A percentile compares a stretch with the other conserved stretches of the same genome.
Evolutionary conservation across 169 alveolate genomes (phyloP).

Genomic region (Theileria equi): DNA sequence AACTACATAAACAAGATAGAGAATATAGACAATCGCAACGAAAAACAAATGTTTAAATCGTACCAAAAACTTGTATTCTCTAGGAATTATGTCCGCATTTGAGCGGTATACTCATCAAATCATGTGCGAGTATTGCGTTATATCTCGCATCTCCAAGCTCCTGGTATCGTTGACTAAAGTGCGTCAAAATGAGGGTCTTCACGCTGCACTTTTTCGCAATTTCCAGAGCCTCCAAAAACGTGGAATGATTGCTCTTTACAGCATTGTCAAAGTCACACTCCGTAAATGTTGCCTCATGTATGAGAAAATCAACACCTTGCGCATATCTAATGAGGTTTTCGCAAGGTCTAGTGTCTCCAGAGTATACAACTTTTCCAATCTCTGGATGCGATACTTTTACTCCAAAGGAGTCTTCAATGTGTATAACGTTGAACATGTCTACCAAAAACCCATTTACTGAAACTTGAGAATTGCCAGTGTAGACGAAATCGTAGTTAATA

Average conservation of each 20-base stretch:
- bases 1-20: conserved; percentile 46
- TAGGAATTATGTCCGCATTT: background rate
- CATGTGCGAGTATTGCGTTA: conserved; percentile 20
- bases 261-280: conserved; percentile 75
- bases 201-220: conserved; percentile 68
- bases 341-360: conserved; percentile 91
- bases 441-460: no score
- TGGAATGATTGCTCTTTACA: conserved; percentile 68
- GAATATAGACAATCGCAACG: background rate
- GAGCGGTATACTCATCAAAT: conserved; percentile 32
- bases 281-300: conserved; percentile 90
- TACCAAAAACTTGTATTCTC: no score
- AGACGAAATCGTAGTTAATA: no score
- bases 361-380: conserved; percentile 78
- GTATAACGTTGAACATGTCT: no score
- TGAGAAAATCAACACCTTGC: conserved; percentile 78
- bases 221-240: conserved; percentile 73
- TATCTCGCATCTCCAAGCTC: conserved; percentile 49
- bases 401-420: conserved; percentile 76
- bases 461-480: no score
- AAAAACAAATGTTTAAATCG: background rate
- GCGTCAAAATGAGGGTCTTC: conserved; percentile 79
- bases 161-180: conserved; percentile 89
- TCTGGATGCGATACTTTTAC: conserved; percentile 31
- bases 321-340: conserved; percentile 75